A percentile compares a stretch with the other conserved stretches of the same genome.
Conservation (phyloP, 2,329 filamentous ascomycete species). For the Exophiala oligosperma region DNA sequence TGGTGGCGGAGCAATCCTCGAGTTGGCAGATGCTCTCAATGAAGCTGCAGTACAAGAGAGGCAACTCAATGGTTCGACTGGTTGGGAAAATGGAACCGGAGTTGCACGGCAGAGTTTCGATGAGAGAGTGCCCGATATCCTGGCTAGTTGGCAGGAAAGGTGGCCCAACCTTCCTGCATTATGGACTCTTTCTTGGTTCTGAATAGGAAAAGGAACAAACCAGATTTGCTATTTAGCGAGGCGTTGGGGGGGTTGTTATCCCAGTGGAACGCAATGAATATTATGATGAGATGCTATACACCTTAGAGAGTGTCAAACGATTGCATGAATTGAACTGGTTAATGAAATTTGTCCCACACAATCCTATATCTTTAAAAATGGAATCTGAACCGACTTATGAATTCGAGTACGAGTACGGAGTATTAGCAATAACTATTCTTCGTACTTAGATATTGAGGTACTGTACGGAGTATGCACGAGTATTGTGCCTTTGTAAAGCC, state of each 20-base stretch:
- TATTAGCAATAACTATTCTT: too few species aligned
- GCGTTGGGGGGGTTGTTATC: constrained; percentile 16
- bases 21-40: constrained; percentile 84
- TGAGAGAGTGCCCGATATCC: constrained; percentile 85
- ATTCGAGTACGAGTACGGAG: too few species aligned
- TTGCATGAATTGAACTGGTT: too few species aligned
- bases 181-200: constrained; percentile 97
- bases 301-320: too few species aligned
- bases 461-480: too few species aligned
- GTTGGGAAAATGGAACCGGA: constrained; percentile 69
- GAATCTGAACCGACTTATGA: too few species aligned
- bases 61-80: constrained; percentile 60
- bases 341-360: not conserved
- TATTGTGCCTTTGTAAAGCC: too few species aligned
- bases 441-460: too few species aligned
- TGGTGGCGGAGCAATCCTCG: constrained; percentile 86
- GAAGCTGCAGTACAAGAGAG: constrained; percentile 76
- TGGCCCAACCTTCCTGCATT: constrained; percentile 89
- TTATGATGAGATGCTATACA: not conserved
- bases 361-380: too few species aligned
- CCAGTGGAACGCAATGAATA: not conserved
- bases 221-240: constrained; percentile 16
- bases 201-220: constrained; percentile 29
- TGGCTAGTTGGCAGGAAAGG: constrained; percentile 90
- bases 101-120: constrained; percentile 77